Base-by-base conservation (phyloP, 1,139 yeast species). In the Suhomyces panamericanus region DNA sequence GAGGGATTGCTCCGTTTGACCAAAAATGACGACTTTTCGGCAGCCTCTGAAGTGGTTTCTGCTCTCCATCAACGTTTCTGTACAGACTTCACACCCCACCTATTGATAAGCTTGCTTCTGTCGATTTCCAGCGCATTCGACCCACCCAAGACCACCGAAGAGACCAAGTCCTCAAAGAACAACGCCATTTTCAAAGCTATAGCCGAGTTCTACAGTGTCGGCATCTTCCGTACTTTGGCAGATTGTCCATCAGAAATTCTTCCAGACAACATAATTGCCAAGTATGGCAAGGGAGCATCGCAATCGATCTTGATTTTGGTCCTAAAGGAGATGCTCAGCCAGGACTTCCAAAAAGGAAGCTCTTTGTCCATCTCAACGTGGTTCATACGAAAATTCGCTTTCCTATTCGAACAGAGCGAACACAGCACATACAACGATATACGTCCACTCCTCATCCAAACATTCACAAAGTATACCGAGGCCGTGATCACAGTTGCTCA, bases 61-160 rank as follows among this genome's bases (percentile, higher is more conserved):
- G 84, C 83, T 0, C 66, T 91, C 24, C 96, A 89, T 63, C 96
- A 86, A 61, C 69, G 97, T 42, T 89, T 90, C 60, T 62, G 72
- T 2, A 44, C 52, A 0, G 60, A 64, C 9, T 85, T 87, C 58
- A 76, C 89, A 0, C 78, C 81, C 0, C 63, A 60, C 20, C 57
- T 88, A 45, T 60, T 85, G 50, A 62, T 73, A 0, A 63, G 72
- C 49, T 66, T 86, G 48, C 63, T 84, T 11, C 61, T 63, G 17
- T 75, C 74, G 4, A 64, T 83, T 15, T 16, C 39, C 13, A 28
- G 10, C 13, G 41, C 10, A 32, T 35, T 28, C n/a, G 38, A 20
- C 11, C 27, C 17, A 2, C 8, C 15, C 8, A 38, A 32, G 13
- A 20, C 8, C 24, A 15, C 43, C 7, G 39, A 35, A 13, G 41